Base-by-base conservation (phyloP, 1,139 yeast genomes). In the Protomyces macrosporus region DNA sequence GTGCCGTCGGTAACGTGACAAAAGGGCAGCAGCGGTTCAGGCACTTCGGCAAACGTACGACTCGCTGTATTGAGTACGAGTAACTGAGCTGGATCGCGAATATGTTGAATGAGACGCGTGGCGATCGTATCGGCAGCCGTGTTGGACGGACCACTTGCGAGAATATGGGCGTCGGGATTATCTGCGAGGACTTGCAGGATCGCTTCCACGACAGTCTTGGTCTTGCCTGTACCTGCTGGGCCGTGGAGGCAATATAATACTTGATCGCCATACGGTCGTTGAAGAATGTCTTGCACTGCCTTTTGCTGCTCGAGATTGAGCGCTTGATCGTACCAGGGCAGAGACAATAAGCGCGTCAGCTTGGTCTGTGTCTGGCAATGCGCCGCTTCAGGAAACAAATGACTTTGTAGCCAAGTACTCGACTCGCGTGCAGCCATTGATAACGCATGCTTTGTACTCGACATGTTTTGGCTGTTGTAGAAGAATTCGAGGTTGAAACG, bases 191-290 rank as follows among this genome's bases (percentile, higher is more conserved):
- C 53, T 40, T 58, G 62, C 32, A 58, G 64, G 3, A 67, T 65
- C 6, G 66, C 53, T 50, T 67, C 69, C 36, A 66, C 66, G 23
- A 67, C 62, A 1, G 69, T 67, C 57, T 66, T 67, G 4, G 69
- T 67, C 58, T 67, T 67, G 51, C 69, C 69, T 5, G 69, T 67
- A 4, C 69, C 69, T 1, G 69, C 68, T 4, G 68, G 69, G 9
- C 69, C 69, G 1, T 66, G 66, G 23, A 67, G 62, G 39, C 65
- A 55, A 55, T 62, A 67, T 32, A 69, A 69, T 16, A 58, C 32
- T 7, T 64, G 64, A 30, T 62, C 53, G 64, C 60, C 37, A 63
- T 53, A 52, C 54, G 53, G 48, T 5, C 48, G 48, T 14, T 42
- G 48, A 14, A 42, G 14, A 64, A 45, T n/a, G 65, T 68, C 42